Conservation (phyloP, 2,329 filamentous ascomycete genomes). For the Curvularia lunata region DNA sequence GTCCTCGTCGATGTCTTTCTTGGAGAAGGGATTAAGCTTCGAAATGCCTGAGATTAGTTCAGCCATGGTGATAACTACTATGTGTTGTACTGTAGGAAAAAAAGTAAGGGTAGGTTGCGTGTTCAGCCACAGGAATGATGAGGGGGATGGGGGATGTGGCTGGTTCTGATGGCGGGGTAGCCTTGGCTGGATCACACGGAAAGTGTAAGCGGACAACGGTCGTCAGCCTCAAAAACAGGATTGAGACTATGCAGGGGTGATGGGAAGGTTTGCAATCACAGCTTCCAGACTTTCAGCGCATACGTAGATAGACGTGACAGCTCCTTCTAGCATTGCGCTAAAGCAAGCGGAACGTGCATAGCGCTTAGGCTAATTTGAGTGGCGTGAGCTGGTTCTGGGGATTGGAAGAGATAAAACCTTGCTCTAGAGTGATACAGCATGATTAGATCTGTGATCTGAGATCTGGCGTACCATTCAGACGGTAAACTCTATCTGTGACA, state of each 20-base stretch:
- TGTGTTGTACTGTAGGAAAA: constrained; percentile 3
- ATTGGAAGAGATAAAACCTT: not conserved
- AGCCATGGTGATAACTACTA: constrained; percentile 38
- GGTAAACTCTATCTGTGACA: not conserved
- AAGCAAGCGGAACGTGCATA: not conserved
- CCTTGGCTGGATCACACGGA: constrained; percentile 13
- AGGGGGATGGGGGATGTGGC: constrained; percentile 5
- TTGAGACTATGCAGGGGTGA: not conserved
- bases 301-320: not conserved
- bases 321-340: not conserved
- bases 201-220: not conserved
- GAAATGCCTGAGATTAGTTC: constrained; percentile 43
- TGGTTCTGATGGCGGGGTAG: constrained; percentile 15
- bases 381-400: not conserved
- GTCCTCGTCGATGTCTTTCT: constrained; percentile 51
- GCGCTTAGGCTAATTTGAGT: not conserved
- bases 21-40: constrained; percentile 44
- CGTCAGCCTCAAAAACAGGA: not conserved
- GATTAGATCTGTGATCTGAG: not conserved
- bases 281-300: not conserved
- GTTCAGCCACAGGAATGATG: constrained; percentile 8
- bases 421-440: not conserved
- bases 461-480: not conserved
- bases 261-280: not conserved
- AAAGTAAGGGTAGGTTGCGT: not conserved